phyloP scores from a whole-genome alignment of 306 rosid genomes.

The Quillaja saponaria region DNA sequence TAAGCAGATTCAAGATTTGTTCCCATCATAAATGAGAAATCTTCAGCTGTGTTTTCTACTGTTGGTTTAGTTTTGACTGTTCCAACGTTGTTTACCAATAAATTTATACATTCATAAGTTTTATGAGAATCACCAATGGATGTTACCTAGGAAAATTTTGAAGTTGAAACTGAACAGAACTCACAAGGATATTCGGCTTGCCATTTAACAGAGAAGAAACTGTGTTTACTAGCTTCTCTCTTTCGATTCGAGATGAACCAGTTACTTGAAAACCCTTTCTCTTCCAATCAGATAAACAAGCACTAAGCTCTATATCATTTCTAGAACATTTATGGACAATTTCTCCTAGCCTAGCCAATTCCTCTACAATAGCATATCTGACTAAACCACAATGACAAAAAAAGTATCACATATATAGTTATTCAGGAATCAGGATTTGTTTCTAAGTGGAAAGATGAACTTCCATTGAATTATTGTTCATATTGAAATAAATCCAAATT shows the following conservation, averaged over 20 bases:
- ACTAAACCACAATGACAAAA: too few species aligned
- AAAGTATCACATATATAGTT: too few species aligned
- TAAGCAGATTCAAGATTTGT: constrained; percentile 18
- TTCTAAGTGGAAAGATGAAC: too few species aligned
- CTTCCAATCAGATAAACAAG: constrained; percentile 24
- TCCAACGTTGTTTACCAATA: constrained; percentile 14
- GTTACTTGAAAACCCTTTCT: constrained; percentile 33
- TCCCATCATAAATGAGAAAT: background rate
- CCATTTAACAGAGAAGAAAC: constrained; percentile 33
- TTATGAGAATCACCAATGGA: too few species aligned
- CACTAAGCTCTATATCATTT: constrained; percentile 29
- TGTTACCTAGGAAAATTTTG: too few species aligned
- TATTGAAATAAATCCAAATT: too few species aligned
- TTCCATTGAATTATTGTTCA: too few species aligned
- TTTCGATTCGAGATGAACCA: constrained; percentile 31
- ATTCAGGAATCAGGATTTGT: too few species aligned
- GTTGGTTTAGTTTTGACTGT: background rate
- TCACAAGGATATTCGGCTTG: constrained; percentile 42
- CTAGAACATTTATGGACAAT: constrained; percentile 35
- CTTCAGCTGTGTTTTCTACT: background rate
- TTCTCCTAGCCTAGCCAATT: constrained; percentile 13
- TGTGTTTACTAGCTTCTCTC: constrained; percentile 24
- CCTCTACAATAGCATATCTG: constrained; percentile 24
- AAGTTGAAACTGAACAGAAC: too few species aligned
- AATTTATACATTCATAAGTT: background rate